Percentiles rank a stretch among this genome's conserved stretches.
phyloP scores from a whole-genome alignment of 176 grass and related monocot genomes.

The Pontederia crassipes region DNA sequence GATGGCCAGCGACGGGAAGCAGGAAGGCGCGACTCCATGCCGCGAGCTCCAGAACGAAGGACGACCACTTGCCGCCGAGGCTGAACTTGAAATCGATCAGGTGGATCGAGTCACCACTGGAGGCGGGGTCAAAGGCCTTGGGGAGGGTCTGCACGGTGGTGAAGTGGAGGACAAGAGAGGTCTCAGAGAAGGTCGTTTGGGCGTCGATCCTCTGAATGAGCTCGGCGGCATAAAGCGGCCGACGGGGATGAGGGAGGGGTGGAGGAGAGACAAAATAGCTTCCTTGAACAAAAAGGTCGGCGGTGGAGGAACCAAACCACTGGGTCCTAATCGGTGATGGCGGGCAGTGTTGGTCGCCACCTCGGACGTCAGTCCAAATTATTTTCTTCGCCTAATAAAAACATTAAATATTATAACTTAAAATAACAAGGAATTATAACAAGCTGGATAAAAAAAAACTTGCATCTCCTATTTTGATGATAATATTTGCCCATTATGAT shows the following conservation, averaged over 20 bases:
- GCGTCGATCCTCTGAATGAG: conserved; percentile 33
- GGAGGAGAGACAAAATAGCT: conserved; percentile 25
- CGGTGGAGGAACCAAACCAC: conserved; percentile 33
- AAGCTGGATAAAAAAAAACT: no score
- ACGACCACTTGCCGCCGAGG: conserved; percentile 53
- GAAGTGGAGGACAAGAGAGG: conserved; percentile 38
- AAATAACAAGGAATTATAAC: no score
- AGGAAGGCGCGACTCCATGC: conserved; percentile 14
- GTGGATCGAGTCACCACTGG: conserved; percentile 29
- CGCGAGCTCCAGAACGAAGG: conserved; percentile 38
- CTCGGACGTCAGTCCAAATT: background rate
- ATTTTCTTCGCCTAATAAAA: no score
- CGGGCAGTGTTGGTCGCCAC: conserved; percentile 6
- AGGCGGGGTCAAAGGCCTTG: conserved; percentile 31
- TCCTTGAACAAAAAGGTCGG: conserved; percentile 43
- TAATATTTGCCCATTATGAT: no score
- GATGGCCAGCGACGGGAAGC: conserved; percentile 8
- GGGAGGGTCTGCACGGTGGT: conserved; percentile 43
- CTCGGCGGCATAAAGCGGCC: conserved; percentile 19
- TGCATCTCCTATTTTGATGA: no score
- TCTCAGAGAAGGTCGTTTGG: conserved; percentile 37
- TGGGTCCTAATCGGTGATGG: conserved; percentile 33
- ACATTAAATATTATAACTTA: no score
- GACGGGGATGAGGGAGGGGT: no score
- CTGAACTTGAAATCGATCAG: conserved; percentile 50